These are phyloP conservation scores for Pascua sp. DNA, from an alignment of 1,284 basidiomycete genomes.

Conservation along the genomic window DNA sequence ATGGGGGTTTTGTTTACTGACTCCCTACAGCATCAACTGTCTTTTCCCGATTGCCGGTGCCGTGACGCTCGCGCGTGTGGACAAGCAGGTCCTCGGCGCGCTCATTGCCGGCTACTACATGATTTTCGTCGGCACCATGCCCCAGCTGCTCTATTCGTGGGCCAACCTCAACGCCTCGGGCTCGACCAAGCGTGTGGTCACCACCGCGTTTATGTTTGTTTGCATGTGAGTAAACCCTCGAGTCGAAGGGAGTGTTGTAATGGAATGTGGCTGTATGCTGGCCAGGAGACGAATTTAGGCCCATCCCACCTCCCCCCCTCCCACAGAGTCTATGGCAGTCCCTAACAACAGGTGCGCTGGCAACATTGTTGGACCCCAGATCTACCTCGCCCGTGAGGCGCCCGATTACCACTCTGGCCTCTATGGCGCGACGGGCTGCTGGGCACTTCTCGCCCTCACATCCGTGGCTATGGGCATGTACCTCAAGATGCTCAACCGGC, in stretches of 20 bases:
- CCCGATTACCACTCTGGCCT: conserved; percentile 38
- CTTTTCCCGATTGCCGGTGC: conserved; percentile 43
- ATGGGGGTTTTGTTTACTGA: too few relatives aligned
- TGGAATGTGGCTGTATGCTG: too few relatives aligned
- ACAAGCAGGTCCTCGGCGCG: conserved; percentile 20
- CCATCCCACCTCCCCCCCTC: too few relatives aligned
- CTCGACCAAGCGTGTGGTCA: conserved; percentile 43
- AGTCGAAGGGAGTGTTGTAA: too few relatives aligned
- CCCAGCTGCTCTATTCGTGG: conserved; percentile 42
- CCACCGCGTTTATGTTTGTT: conserved; percentile 32
- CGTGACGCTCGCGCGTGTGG: conserved; percentile 30
- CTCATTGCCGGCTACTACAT: conserved; percentile 41
- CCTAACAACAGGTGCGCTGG: too few relatives aligned
- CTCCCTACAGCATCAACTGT: background rate
- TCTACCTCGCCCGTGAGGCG: conserved; percentile 32
- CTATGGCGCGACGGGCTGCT: conserved; percentile 38
- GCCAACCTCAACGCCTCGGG: conserved; percentile 42
- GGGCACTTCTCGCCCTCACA: conserved; percentile 30
- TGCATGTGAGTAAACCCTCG: too few relatives aligned
- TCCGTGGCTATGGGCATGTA: conserved; percentile 35
- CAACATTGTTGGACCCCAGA: conserved; percentile 36
- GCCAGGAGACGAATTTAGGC: too few relatives aligned
- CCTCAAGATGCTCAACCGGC: conserved; percentile 34
- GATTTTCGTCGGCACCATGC: conserved; percentile 29
- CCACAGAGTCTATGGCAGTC: too few relatives aligned